Evolutionary conservation across 495 filamentous ascomycete genomes (phyloP).

Genomic region (Hypomontagnella monticulosa): DNA sequence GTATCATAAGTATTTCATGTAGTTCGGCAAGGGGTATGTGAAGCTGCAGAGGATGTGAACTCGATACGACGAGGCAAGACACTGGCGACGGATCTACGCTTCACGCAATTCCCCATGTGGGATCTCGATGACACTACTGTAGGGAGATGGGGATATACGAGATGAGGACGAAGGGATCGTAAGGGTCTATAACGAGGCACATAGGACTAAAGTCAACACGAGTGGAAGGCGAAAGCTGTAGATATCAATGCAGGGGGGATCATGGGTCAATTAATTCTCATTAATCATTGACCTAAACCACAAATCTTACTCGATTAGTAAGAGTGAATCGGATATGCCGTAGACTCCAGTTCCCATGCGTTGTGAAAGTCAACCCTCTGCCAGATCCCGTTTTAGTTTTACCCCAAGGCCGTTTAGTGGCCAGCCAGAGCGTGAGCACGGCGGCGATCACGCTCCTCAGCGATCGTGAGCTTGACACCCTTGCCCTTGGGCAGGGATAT

Average conservation of each 20-base stretch:
- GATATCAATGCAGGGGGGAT: conserved; percentile 28
- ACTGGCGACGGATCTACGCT: too few relatives aligned
- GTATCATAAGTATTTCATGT: too few relatives aligned
- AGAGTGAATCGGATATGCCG: conserved; percentile 48
- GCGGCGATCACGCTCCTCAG: conserved; percentile 96
- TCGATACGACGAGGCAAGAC: too few relatives aligned
- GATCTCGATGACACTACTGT: too few relatives aligned
- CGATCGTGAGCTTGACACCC: conserved; percentile 99
- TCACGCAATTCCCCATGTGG: too few relatives aligned
- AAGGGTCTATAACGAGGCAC: too few relatives aligned
- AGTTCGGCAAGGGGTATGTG: too few relatives aligned
- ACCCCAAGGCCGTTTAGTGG: conserved; percentile 51
- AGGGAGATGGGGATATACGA: too few relatives aligned
- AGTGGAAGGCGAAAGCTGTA: not conserved
- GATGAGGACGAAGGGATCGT: too few relatives aligned
- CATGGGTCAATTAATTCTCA: conserved; percentile 49
- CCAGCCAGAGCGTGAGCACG: conserved; percentile 79
- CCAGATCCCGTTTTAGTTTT: conserved; percentile 41
- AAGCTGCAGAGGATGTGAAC: too few relatives aligned
- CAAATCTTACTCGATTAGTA: conserved; percentile 40
- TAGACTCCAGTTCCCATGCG: conserved; percentile 51
- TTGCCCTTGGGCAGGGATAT: conserved; percentile 98
- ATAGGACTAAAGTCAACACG: too few relatives aligned
- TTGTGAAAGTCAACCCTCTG: conserved; percentile 44
- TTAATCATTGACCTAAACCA: conserved; percentile 49